These are phyloP conservation scores for Prototheca wickerhamii DNA, from an alignment of 163 green algal species.

Conservation along the genomic window DNA sequence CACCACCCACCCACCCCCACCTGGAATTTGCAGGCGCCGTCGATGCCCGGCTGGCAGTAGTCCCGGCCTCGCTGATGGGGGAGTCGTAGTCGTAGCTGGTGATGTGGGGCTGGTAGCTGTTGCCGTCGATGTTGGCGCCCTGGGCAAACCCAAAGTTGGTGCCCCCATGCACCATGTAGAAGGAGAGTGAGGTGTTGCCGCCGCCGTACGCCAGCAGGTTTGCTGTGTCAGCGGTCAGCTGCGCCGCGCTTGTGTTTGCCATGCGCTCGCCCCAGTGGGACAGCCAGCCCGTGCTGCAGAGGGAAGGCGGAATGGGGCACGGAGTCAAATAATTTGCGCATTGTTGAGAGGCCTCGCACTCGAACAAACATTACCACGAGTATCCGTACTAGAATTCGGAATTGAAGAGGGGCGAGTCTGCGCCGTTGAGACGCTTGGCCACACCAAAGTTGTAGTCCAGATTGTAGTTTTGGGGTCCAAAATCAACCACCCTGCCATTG, in stretches of 20 bases:
- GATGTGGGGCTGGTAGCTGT: slow-evolving; percentile 32
- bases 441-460: slow-evolving; percentile 22
- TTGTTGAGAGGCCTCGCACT: too few relatives aligned
- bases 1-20: not conserved
- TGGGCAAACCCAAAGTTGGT: slow-evolving; percentile 58
- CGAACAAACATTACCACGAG: too few relatives aligned
- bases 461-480: slow-evolving; percentile 39
- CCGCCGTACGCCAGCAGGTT: slow-evolving; percentile 30
- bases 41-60: slow-evolving; percentile 49
- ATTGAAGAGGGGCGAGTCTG: slow-evolving; percentile 39
- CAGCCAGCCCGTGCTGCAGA: slow-evolving; percentile 50
- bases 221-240: slow-evolving; percentile 13
- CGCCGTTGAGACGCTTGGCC: slow-evolving; percentile 35
- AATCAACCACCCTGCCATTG: slow-evolving; percentile 47
- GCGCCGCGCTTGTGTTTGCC: slow-evolving; percentile 38
- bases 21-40: slow-evolving; percentile 44
- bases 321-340: too few relatives aligned
- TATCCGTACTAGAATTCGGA: slow-evolving; percentile 54
- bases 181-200: slow-evolving; percentile 35
- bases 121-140: slow-evolving; percentile 24
- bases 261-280: slow-evolving; percentile 53
- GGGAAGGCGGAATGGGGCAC: too few relatives aligned
- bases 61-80: slow-evolving; percentile 42
- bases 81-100: slow-evolving; percentile 55
- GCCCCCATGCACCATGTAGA: slow-evolving; percentile 62